These are phyloP conservation scores for Stenocarpella maydis DNA, from an alignment of 2,329 filamentous ascomycete species.

Conservation along the genomic window DNA sequence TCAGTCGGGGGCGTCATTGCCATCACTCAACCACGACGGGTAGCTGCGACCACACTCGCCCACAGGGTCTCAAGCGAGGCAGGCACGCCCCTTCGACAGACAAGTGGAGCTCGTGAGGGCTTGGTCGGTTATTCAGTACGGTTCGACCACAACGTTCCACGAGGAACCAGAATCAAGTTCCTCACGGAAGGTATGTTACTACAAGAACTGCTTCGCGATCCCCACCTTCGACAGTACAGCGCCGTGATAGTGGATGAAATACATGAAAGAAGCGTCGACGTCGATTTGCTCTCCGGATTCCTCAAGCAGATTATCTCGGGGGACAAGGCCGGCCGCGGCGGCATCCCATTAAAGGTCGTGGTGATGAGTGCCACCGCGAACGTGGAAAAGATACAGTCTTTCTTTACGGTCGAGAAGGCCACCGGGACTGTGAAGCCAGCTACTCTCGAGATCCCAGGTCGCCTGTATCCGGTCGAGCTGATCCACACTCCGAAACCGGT, in stretches of 20 bases:
- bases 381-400: slow-evolving; percentile 77
- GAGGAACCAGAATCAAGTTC: slow-evolving; percentile 87
- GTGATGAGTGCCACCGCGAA: slow-evolving; percentile 98
- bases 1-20: slow-evolving; percentile 82
- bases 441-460: slow-evolving; percentile 77
- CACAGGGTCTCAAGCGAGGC: slow-evolving; percentile 84
- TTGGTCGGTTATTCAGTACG: slow-evolving; percentile 91
- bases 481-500: slow-evolving; percentile 78
- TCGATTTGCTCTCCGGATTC: slow-evolving; percentile 90
- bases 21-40: slow-evolving; percentile 91
- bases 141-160: slow-evolving; percentile 88
- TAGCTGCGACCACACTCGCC: slow-evolving; percentile 91
- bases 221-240: slow-evolving; percentile 83
- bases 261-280: slow-evolving; percentile 93
- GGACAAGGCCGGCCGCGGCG: slow-evolving; percentile 70
- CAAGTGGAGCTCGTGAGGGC: slow-evolving; percentile 50
- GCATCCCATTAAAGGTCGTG: slow-evolving; percentile 82
- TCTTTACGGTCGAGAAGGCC: slow-evolving; percentile 63
- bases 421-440: slow-evolving; percentile 35
- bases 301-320: slow-evolving; percentile 77
- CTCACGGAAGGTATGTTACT: slow-evolving; percentile 96
- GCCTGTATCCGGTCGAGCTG: slow-evolving; percentile 85
- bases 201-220: slow-evolving; percentile 90
- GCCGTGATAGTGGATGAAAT: slow-evolving; percentile 95
- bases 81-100: slow-evolving; percentile 59